Evolutionary conservation across 805 yeast genomes (phyloP).

Genomic region (Saccharomycopsis fermentans): DNA sequence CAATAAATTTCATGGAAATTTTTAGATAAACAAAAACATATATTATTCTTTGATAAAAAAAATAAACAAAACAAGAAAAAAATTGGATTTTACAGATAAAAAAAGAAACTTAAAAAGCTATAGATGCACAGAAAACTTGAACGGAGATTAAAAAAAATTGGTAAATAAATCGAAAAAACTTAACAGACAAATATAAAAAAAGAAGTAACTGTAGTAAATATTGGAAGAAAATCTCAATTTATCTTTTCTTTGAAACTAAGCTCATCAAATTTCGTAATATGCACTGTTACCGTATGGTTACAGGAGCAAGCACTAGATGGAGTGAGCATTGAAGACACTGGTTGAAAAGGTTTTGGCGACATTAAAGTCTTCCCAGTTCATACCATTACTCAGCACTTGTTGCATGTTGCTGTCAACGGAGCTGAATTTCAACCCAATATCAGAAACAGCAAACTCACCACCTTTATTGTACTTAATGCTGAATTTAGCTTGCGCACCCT

Average conservation of each 20-base stretch:
- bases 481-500: slow-evolving; percentile 67
- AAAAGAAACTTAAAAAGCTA: neutral
- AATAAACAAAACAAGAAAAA: neutral
- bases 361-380: slow-evolving; percentile 11
- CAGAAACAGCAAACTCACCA: slow-evolving; percentile 34
- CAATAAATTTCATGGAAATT: too few relatives aligned
- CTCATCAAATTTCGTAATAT: neutral
- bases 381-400: neutral
- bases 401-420: slow-evolving; percentile 14
- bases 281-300: neutral
- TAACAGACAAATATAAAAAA: too few relatives aligned
- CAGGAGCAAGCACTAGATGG: neutral
- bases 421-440: slow-evolving; percentile 29
- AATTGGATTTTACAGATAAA: neutral
- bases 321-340: slow-evolving; percentile 9
- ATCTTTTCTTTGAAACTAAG: too few relatives aligned
- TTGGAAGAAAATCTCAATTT: too few relatives aligned
- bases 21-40: neutral
- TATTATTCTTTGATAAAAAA: neutral
- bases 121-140: neutral
- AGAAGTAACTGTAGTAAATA: too few relatives aligned
- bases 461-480: slow-evolving; percentile 35
- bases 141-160: neutral
- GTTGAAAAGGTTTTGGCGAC: slow-evolving; percentile 14
- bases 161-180: neutral